Base-by-base conservation (phyloP, 1,284 basidiomycete species). In the Pisolithus thermaeus region DNA sequence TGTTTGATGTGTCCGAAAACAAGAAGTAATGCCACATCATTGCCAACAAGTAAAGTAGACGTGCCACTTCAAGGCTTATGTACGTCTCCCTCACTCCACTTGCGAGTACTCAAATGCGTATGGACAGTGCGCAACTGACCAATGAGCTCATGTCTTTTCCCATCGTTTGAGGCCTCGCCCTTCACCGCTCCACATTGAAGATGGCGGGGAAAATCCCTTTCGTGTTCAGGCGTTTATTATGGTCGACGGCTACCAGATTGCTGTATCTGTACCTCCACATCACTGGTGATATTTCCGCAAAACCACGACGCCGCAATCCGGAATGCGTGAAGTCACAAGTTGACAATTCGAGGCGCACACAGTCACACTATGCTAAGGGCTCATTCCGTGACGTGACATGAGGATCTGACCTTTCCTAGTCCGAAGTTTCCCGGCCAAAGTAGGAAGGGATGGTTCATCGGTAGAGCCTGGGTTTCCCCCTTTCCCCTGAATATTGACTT, bases 371-470 rank as follows among this genome's bases (percentile, higher is more conserved):
- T 61, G 6, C 66, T 62, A n/a, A 55, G 58, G 35, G 43, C 68
- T 59, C 72, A 75, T 40, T 67, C 62, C 46, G 86, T 89, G n/a
- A 75, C 84, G 20, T 89, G 86, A 82, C 78, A 77, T 51, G 84
- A 88, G 43, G 79, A 82, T 53, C 71, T 88, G 20, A 76, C 84
- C 36, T 87, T 82, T 59, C 85, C 85, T 4, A 87, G 84, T 12
- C 86, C 87, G 2, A 74, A 87, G 20, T 72, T 79, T n/a, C 64
- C 76, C n/a, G 70, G 72, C 59, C 75, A 80, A 57, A 74, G 84
- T 56, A 72, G 85, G 50, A 86, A 80, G 61, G 87, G 87, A 3
- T 90, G 84, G 83, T 88, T 77, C 64, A 90, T 90, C 60, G 79
- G 81, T 52, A 72, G 80, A 65, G 87, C 87, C 87, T 86, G 62